Percentiles rank a stretch among this genome's conserved stretches.
phyloP scores from a whole-genome alignment of 768 basidiomycete species.

The Pisolithus marmoratus region DNA sequence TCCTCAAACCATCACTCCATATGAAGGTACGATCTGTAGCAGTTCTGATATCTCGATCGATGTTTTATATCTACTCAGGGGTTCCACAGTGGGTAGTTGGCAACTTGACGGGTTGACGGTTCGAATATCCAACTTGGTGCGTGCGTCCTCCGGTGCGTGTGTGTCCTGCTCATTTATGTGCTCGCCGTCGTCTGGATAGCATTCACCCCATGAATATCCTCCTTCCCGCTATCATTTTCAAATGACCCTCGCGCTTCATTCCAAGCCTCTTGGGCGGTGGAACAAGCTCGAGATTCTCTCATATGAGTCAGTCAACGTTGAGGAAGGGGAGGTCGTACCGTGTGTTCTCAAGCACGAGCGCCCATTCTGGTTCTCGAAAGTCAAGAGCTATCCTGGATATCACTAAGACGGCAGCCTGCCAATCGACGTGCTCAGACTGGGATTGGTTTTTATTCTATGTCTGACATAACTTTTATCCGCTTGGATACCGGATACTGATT shows the following conservation, averaged over 20 bases:
- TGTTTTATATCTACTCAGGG: conserved; percentile 41
- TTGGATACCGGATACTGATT: no score
- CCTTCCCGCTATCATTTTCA: conserved; percentile 57
- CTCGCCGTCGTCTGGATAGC: neutral
- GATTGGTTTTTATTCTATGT: no score
- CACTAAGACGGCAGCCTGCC: conserved; percentile 1
- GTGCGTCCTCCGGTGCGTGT: conserved; percentile 21
- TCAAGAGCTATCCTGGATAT: conserved; percentile 53
- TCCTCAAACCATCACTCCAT: conserved; percentile 68
- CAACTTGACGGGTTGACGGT: conserved; percentile 56
- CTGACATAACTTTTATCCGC: no score
- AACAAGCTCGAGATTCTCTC: conserved; percentile 30
- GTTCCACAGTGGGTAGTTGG: conserved; percentile 68
- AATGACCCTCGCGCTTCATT: conserved; percentile 67
- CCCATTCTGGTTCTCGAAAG: conserved; percentile 94
- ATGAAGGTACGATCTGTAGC: conserved; percentile 53
- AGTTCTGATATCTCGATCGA: neutral
- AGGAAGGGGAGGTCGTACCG: conserved; percentile 31
- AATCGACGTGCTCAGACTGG: no score
- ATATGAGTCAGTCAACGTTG: neutral
- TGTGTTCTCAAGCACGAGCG: conserved; percentile 77
- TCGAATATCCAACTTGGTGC: conserved; percentile 57
- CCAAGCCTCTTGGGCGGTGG: conserved; percentile 74
- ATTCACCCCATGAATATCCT: conserved; percentile 7
- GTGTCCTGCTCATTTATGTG: conserved; percentile 5